phyloP scores from a whole-genome alignment of 306 rosid genomes.

The Prunus padus region DNA sequence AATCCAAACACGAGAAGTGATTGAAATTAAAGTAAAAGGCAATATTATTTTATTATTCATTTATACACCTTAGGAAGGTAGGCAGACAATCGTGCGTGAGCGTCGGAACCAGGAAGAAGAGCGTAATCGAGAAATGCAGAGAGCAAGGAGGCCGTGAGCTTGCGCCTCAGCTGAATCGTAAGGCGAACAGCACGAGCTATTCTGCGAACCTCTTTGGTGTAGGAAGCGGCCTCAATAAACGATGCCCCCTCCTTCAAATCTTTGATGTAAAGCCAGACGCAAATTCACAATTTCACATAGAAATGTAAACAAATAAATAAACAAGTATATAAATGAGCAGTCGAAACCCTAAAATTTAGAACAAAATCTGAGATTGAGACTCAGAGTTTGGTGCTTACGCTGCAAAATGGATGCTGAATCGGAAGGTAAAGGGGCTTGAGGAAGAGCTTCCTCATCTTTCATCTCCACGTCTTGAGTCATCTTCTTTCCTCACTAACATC shows the following conservation, averaged over 20 bases:
- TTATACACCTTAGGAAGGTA: slow-evolving; percentile 20
- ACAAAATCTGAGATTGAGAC: neutral
- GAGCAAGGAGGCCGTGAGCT: slow-evolving; percentile 44
- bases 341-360: neutral
- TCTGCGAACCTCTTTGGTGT: slow-evolving; percentile 41
- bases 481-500: neutral
- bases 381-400: neutral
- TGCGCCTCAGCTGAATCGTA: slow-evolving; percentile 46
- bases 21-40: neutral
- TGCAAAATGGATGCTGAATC: neutral
- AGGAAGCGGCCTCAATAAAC: slow-evolving; percentile 58
- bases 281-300: neutral
- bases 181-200: slow-evolving; percentile 47
- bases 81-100: slow-evolving; percentile 41
- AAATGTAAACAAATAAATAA: neutral
- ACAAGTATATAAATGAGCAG: neutral
- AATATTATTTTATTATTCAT: neutral
- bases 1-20: neutral
- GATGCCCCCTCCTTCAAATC: slow-evolving; percentile 62
- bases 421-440: neutral
- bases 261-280: neutral
- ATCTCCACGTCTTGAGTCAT: slow-evolving; percentile 5
- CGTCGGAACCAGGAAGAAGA: slow-evolving; percentile 47
- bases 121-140: slow-evolving; percentile 43
- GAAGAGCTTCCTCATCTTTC: neutral